phyloP scores from a whole-genome alignment of 805 yeast genomes.

The Pichia heedii region DNA sequence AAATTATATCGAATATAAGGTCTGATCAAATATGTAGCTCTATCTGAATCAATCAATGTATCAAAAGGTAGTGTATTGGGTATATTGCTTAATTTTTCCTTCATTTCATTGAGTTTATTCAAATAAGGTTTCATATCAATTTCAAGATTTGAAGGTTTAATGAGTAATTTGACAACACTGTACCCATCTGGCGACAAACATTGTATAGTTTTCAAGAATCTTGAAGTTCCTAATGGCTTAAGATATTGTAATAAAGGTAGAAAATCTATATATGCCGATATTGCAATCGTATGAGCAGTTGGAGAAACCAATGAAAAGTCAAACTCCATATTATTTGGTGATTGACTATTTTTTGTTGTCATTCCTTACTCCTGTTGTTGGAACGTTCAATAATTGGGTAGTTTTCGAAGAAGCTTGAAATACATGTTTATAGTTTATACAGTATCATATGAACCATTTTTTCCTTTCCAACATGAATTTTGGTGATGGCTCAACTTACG shows the following conservation, averaged over 20 bases:
- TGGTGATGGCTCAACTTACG: neutral
- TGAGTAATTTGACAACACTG: slow-evolving; percentile 70
- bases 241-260: slow-evolving; percentile 67
- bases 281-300: slow-evolving; percentile 83
- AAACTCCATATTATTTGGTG: slow-evolving; percentile 55
- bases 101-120: slow-evolving; percentile 26
- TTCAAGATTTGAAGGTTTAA: slow-evolving; percentile 48
- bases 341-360: too few relatives aligned
- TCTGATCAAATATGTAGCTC: slow-evolving; percentile 86
- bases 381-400: too few relatives aligned
- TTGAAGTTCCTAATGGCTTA: slow-evolving; percentile 65
- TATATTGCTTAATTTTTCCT: slow-evolving; percentile 34
- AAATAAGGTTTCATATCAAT: slow-evolving; percentile 28
- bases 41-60: slow-evolving; percentile 72
- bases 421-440: too few relatives aligned
- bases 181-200: slow-evolving; percentile 69
- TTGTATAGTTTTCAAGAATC: slow-evolving; percentile 79
- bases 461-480: neutral
- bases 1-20: slow-evolving; percentile 71
- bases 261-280: slow-evolving; percentile 82
- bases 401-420: too few relatives aligned
- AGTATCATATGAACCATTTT: too few relatives aligned
- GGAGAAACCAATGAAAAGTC: slow-evolving; percentile 81
- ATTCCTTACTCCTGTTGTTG: too few relatives aligned
- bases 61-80: slow-evolving; percentile 65